Evolutionary conservation across 2,329 filamentous ascomycete species (phyloP).

Genomic region (Fusarium sp.): DNA sequence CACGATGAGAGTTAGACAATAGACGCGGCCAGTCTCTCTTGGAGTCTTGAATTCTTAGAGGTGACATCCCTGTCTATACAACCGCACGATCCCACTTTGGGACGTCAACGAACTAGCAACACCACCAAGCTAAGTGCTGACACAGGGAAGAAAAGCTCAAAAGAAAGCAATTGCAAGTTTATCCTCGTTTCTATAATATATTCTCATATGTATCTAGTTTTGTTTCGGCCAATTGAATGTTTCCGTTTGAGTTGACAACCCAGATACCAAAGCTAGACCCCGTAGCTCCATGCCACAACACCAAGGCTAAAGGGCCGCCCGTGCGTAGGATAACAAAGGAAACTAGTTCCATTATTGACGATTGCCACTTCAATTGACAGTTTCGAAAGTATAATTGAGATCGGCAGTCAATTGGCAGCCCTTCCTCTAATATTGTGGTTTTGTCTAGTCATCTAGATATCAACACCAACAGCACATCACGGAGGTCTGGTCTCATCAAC

Average conservation of each 20-base stretch:
- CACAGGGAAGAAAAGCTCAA: slow-evolving; percentile 3
- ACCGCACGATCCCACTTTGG: slow-evolving; percentile 25
- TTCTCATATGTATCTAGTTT: not conserved
- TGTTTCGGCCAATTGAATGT: not conserved
- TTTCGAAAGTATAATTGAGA: not conserved
- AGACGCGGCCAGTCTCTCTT: not conserved
- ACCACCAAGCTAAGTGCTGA: slow-evolving; percentile 26
- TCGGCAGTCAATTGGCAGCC: not conserved
- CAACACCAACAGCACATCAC: slow-evolving; percentile 25
- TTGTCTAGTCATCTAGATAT: not conserved
- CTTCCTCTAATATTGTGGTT: not conserved
- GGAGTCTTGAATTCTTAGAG: slow-evolving; percentile 1
- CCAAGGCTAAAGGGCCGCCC: not conserved
- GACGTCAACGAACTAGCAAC: slow-evolving; percentile 28
- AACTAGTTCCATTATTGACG: not conserved
- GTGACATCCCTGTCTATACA: slow-evolving; percentile 18
- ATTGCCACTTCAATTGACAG: not conserved
- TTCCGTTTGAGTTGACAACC: not conserved
- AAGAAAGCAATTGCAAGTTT: not conserved
- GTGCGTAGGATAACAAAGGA: slow-evolving; percentile 20
- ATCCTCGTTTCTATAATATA: not conserved
- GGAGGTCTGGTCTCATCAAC: slow-evolving; percentile 1
- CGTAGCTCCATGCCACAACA: not conserved
- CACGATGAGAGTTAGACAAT: not conserved
- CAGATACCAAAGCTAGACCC: not conserved